phyloP scores from a whole-genome alignment of 805 yeast genomes.

The Yarrowia divulgata region DNA sequence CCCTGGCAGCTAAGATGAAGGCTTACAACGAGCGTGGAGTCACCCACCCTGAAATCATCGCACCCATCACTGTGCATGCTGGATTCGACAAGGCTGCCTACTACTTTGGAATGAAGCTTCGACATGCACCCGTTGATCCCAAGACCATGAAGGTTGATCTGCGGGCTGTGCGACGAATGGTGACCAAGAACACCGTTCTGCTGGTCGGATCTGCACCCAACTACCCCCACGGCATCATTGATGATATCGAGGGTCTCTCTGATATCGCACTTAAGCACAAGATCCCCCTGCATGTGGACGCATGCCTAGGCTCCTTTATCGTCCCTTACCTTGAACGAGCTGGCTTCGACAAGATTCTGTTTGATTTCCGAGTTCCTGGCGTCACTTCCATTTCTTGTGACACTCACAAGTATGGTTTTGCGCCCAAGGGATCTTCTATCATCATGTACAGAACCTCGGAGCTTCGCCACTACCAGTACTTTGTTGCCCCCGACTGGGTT shows the following conservation, averaged over 20 bases:
- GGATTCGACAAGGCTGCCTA: conserved; percentile 92
- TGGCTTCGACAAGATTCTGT: conserved; percentile 61
- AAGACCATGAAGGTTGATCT: conserved; percentile 71
- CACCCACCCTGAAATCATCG: conserved; percentile 80
- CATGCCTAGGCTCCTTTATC: conserved; percentile 92
- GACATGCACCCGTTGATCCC: conserved; percentile 79
- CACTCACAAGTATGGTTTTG: conserved; percentile 98
- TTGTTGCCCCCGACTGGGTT: conserved; percentile 81
- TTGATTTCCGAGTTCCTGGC: conserved; percentile 84
- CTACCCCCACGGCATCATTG: conserved; percentile 95
- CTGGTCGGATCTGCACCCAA: conserved; percentile 95
- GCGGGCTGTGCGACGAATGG: conserved; percentile 64
- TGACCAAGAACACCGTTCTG: conserved; percentile 81
- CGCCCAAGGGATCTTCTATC: conserved; percentile 94
- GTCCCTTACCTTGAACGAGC: conserved; percentile 78
- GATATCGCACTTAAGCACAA: conserved; percentile 65
- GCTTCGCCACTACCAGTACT: conserved; percentile 83
- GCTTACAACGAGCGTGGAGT: conserved; percentile 64
- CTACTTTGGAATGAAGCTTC: conserved; percentile 85
- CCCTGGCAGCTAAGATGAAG: conserved; percentile 84
- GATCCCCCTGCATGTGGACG: conserved; percentile 95
- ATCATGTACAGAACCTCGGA: conserved; percentile 81
- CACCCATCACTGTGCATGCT: conserved; percentile 91
- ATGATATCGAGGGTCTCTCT: conserved; percentile 79
- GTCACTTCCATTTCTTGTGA: conserved; percentile 99